These are phyloP conservation scores for Afroboletus lepidellus DNA, from an alignment of 1,284 basidiomycete genomes.

Conservation along the genomic window DNA sequence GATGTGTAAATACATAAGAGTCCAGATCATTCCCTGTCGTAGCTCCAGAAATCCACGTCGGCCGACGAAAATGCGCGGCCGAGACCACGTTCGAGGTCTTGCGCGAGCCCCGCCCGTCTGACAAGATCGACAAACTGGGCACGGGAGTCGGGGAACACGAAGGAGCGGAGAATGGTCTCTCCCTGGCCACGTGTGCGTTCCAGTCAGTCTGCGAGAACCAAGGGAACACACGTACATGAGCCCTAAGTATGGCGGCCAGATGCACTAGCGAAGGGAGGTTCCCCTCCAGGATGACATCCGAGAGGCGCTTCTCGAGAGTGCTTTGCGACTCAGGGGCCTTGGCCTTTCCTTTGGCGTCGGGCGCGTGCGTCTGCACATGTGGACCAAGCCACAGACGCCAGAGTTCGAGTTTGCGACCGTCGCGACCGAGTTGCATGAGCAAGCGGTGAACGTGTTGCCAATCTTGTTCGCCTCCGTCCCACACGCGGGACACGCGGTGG, in stretches of 20 bases:
- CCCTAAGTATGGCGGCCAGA: constrained; percentile 50
- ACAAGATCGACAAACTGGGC: constrained; percentile 57
- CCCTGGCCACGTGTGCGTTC: constrained; percentile 40
- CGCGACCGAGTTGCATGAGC: constrained; percentile 53
- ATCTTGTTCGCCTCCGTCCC: constrained; percentile 50
- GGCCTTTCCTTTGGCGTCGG: constrained; percentile 31
- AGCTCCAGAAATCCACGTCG: constrained; percentile 56
- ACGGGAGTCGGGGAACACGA: constrained; percentile 71
- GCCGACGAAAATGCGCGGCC: constrained; percentile 31
- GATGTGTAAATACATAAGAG: background rate
- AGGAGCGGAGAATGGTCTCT: constrained; percentile 51
- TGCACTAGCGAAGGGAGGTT: constrained; percentile 40
- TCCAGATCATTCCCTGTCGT: constrained; percentile 22
- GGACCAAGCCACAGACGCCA: constrained; percentile 66
- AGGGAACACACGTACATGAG: constrained; percentile 50
- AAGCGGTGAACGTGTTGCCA: constrained; percentile 59
- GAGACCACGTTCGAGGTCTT: constrained; percentile 38
- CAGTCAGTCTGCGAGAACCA: constrained; percentile 2
- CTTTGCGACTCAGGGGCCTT: constrained; percentile 36
- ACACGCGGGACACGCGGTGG: constrained; percentile 38
- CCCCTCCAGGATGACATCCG: constrained; percentile 5
- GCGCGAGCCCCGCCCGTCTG: constrained; percentile 42
- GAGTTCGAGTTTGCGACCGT: constrained; percentile 69
- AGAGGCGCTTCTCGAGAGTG: constrained; percentile 9
- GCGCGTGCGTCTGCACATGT: background rate